Evolutionary conservation across 2,329 filamentous ascomycete genomes (phyloP), one percentile per base, ranked within the genome.

Genomic region (Phoma sp.): DNA sequence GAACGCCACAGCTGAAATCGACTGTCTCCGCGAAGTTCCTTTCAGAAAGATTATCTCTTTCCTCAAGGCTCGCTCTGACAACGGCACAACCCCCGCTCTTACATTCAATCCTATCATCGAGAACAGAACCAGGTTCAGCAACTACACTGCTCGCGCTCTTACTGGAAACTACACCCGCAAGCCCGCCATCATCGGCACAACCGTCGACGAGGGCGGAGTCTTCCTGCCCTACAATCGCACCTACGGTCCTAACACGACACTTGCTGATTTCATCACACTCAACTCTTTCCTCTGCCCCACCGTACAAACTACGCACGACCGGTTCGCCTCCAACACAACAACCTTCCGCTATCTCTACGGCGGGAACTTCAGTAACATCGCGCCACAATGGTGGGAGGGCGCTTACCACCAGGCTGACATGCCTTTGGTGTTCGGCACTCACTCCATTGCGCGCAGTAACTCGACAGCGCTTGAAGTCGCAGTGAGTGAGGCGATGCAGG

Each of bases 281-380:
- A 41, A 41, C 18, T 50, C 54, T 8, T 70, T 75, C 59, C 57
- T 71, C 40, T 77, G 73, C 45, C 66, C 71, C 0, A 50, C 58
- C 2, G 64, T 64, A 9, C 61, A 71, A 24, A 70, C 67, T 7
- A 70, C 66, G 3, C 48, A 62, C 3, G 52, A 64, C 22, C 65
- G 75, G 4, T 64, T 62, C 29, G 51, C 58, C 2, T 54, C 59
- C 9, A 64, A 61, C 30, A 54, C 68, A 0, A 52, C 63, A 0
- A 76, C 74, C 0, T 76, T 71, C 58, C 71, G 74, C 42, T 77
- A 75, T 45, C 62, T 72, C 10, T 78, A 74, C 41, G 66, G 60
- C 4, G 75, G 74, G 1, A 73, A 74, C 46, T 74, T 73, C 44
- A 66, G 59, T 44, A 75, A 75, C 55, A 67, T 74, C 23, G 51